Base-by-base conservation (phyloP, 2,329 filamentous ascomycete species). In the Colletotrichum lindemuthianum region DNA sequence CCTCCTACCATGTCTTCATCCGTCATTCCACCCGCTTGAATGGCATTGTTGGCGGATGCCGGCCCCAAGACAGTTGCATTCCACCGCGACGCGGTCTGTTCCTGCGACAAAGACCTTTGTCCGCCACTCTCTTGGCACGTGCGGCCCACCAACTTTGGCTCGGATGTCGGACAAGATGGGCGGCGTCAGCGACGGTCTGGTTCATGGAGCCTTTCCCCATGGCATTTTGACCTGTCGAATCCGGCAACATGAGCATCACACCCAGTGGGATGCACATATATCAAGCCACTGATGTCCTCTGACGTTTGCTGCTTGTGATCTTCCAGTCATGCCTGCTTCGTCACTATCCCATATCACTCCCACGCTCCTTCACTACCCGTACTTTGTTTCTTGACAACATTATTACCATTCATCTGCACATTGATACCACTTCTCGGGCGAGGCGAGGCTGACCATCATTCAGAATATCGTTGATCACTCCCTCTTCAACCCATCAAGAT, bases 401-500 rank as follows among this genome's bases (percentile, higher is more conserved):
- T 15, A 40, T 13, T 48, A n/a, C 49, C 39, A 6, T 33, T 51
- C 24, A 32, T 44, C 57, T 15, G 6, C 39, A 37, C 45, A 15
- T 33, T 32, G 32, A 47, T 6, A 43, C 37, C 16, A 40, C 65
- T 67, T 67, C 65, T 63, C 63, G 10, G 61, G 66, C 61, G 59
- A 11, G 61, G 66, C 61, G 59, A 69, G 63, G 59, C 65, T 69
- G 59, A 69, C 50, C 41, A 47, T 68, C 63, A 44, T 60, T 63
- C 51, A 70, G 63, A 64, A 40, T 50, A 59, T 58, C 33, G 48
- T 59, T 41, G 43, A 52, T 32, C 48, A 61, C 57, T 56, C n/a
- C 13, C 39, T 47, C 32, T 13, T 40, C 44, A 34, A 24, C 24
- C 32, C 15, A 11, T 63, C 75, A 83, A 74, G 68, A 86, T 86